phyloP scores from a whole-genome alignment of 2,329 filamentous ascomycete genomes.

The Cercospora janseana region DNA sequence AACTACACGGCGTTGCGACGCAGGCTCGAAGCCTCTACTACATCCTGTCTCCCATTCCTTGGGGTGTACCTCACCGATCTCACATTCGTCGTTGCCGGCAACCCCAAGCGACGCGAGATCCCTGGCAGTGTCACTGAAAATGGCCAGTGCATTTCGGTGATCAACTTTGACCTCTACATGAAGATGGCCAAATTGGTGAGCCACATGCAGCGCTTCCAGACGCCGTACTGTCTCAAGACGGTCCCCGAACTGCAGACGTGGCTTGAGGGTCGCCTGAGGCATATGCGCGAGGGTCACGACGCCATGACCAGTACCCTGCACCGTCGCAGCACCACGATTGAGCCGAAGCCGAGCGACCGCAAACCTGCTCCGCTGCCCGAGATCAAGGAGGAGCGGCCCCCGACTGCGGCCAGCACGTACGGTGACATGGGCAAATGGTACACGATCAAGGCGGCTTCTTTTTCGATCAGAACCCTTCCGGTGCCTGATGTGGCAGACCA shows the following conservation, averaged over 20 bases:
- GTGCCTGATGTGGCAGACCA: slow-evolving; percentile 6
- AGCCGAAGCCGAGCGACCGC: slow-evolving; percentile 53
- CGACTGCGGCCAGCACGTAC: background rate
- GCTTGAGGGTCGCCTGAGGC: slow-evolving; percentile 77
- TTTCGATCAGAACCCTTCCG: slow-evolving; percentile 6
- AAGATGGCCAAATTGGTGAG: slow-evolving; percentile 94
- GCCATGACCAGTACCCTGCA: slow-evolving; percentile 68
- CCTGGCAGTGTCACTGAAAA: slow-evolving; percentile 57
- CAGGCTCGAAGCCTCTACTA: slow-evolving; percentile 73
- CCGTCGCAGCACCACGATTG: slow-evolving; percentile 77
- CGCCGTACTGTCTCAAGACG: slow-evolving; percentile 80
- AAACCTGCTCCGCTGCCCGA: slow-evolving; percentile 13
- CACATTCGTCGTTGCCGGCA: slow-evolving; percentile 93
- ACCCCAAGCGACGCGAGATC: slow-evolving; percentile 78
- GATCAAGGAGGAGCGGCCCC: slow-evolving; percentile 1
- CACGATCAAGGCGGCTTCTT: slow-evolving; percentile 4
- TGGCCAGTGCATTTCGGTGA: slow-evolving; percentile 68
- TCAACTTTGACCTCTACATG: slow-evolving; percentile 97
- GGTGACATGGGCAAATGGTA: slow-evolving; percentile 7
- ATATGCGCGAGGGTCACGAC: slow-evolving; percentile 66
- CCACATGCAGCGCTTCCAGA: slow-evolving; percentile 93
- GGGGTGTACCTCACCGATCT: slow-evolving; percentile 96
- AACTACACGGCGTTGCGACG: slow-evolving; percentile 87
- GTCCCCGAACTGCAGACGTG: slow-evolving; percentile 89
- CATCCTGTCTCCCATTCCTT: slow-evolving; percentile 90